These are phyloP conservation scores for Plenodomus biglobosus DNA, from an alignment of 2,329 filamentous ascomycete species.

Conservation along the genomic window DNA sequence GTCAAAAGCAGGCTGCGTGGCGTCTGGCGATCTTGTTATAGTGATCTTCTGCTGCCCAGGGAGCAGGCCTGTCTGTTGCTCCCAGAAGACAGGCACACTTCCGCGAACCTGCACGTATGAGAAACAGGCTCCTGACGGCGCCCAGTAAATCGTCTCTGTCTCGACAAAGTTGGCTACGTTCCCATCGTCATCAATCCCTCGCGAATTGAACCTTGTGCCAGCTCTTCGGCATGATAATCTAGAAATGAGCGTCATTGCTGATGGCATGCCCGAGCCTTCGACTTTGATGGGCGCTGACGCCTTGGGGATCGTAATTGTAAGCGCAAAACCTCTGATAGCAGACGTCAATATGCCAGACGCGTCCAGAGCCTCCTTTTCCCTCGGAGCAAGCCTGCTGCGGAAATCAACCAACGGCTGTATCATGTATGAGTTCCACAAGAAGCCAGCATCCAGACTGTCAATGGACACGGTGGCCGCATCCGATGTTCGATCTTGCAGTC, in stretches of 20 bases:
- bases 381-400: slow-evolving; percentile 73
- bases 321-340: slow-evolving; percentile 89
- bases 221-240: slow-evolving; percentile 86
- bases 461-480: slow-evolving; percentile 82
- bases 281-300: slow-evolving; percentile 69
- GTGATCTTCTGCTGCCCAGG: slow-evolving; percentile 94
- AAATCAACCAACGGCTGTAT: slow-evolving; percentile 91
- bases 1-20: slow-evolving; percentile 91
- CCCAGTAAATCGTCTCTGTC: slow-evolving; percentile 90
- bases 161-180: slow-evolving; percentile 99
- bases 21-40: slow-evolving; percentile 83
- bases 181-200: slow-evolving; percentile 95
- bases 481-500: slow-evolving; percentile 82
- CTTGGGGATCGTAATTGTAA: slow-evolving; percentile 81
- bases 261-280: slow-evolving; percentile 70
- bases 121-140: slow-evolving; percentile 74
- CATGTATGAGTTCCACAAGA: slow-evolving; percentile 99
- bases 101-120: slow-evolving; percentile 93
- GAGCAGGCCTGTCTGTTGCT: slow-evolving; percentile 83
- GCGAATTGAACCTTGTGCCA: slow-evolving; percentile 93
- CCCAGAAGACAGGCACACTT: slow-evolving; percentile 96
- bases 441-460: slow-evolving; percentile 87
- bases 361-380: slow-evolving; percentile 79
- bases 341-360: slow-evolving; percentile 85
- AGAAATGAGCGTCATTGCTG: slow-evolving; percentile 85